phyloP scores from a whole-genome alignment of 1,284 basidiomycete genomes.

The Ustilago crameri region DNA sequence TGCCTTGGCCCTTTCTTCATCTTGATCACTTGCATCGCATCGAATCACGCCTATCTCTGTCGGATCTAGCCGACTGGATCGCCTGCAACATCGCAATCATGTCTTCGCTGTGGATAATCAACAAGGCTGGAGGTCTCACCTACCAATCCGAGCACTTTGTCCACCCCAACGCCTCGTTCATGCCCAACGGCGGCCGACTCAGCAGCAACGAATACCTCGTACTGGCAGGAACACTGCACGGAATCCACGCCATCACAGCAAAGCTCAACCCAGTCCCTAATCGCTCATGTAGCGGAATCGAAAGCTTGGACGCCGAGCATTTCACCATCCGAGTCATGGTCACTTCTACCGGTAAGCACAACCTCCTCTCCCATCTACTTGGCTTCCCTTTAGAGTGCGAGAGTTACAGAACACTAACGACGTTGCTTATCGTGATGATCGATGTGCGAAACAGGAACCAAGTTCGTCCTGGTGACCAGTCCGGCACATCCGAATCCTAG shows the following conservation, averaged over 20 bases:
- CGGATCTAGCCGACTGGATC: too few relatives aligned
- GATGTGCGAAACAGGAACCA: slow-evolving; percentile 78
- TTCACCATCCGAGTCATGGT: slow-evolving; percentile 90
- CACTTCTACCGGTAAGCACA: slow-evolving; percentile 86
- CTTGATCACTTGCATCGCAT: not conserved
- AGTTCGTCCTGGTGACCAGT: slow-evolving; percentile 90
- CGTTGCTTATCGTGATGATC: too few relatives aligned
- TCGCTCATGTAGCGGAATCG: slow-evolving; percentile 77
- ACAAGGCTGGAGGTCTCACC: slow-evolving; percentile 96
- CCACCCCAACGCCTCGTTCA: slow-evolving; percentile 38
- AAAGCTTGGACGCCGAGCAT: slow-evolving; percentile 91
- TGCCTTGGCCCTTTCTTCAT: not conserved
- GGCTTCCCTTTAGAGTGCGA: too few relatives aligned
- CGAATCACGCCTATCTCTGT: too few relatives aligned
- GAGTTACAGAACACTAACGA: too few relatives aligned
- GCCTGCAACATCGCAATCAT: slow-evolving; percentile 37
- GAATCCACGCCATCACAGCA: slow-evolving; percentile 96
- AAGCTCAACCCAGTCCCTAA: slow-evolving; percentile 80
- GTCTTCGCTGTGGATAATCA: slow-evolving; percentile 86
- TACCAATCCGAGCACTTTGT: slow-evolving; percentile 84
- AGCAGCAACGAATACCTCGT: slow-evolving; percentile 98
- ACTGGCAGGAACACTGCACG: slow-evolving; percentile 94
- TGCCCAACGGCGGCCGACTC: slow-evolving; percentile 55
- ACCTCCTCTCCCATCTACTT: not conserved
- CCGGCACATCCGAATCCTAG: slow-evolving; percentile 75